Evolutionary conservation across 1,139 yeast genomes (phyloP), one percentile per base, ranked within the genome.

Genomic region (Taphrina wiesneri): DNA sequence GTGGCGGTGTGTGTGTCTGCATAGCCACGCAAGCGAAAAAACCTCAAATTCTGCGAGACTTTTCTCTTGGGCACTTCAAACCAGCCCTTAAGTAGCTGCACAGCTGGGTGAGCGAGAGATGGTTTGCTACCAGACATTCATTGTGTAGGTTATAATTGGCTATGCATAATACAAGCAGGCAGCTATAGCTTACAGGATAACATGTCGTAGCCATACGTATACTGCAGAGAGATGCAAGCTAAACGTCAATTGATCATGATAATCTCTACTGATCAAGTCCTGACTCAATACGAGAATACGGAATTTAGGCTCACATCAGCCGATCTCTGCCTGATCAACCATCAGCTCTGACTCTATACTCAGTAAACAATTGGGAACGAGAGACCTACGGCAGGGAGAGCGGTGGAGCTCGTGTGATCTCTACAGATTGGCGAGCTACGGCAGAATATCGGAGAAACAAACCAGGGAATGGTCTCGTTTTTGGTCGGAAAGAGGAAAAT

Each of bases 11-110:
- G 15, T 17, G 36, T n/a, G 23, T 49, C 64, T 3, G 39, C 46
- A 43, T 49, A 51, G 30, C 53, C 67, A 21, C 67, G 47, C 13
- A 65, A 52, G 19, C 52, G 46, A 43, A 54, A 65, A 36, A 65
- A 65, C 21, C 62, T 54, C 43, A 65, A 34, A 23, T 45, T 52
- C 30, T 49, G 61, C 11, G 66, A 51, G 19, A 65, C 47, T 63
- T 54, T 65, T 13, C 67, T 39, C 25, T 65, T 59, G 28, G 65
- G 66, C 6, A 52, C 39, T 23, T 59, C 57, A 32, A 65, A 63
- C 67, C 67, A 65, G 11, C 67, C 67, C 30, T 56, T 47, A 15
- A 65, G 56, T 9, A 28, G 19, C 32, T 49, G 32, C 11, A 45
- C 25, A 7, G 56, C 19, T 23, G 56, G 25, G 13, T 21, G n/a